Base-by-base conservation (phyloP, 129 eudicot genomes). In the Saussurea involucrata region DNA sequence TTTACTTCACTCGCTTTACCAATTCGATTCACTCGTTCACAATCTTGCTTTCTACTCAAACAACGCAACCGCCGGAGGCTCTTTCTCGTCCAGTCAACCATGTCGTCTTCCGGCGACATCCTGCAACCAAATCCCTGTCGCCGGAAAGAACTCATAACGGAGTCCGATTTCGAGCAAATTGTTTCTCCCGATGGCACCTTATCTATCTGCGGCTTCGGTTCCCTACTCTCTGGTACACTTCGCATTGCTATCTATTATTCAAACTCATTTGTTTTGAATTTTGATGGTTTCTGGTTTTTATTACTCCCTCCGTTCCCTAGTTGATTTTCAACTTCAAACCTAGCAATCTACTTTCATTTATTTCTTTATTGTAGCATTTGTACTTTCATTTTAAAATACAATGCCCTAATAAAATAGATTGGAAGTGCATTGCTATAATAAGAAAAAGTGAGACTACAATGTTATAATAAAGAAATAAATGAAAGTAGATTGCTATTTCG, bases 121-220 rank as follows among this genome's bases (percentile, higher is more conserved):
- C 68, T 22, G 49, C 37, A 74, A 17, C 18, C 82, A 34, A 65
- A 21, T 5, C 65, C 44, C 36, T 2, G 49, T 60, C 82, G 80
- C 61, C 7, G 24, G 28, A 74, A 61, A 8, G 93, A 94, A 79
- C 97, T 94, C 78, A 69, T 70, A 33, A 76, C 80, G 21, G 90
- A 86, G 53, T 77, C 92, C 66, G 97, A 95, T 86, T 95, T 95
- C 73, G 86, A 88, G 8, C 80, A 21, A 74, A 86, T 92, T 78
- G 88, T 85, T 46, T 83, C 94, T 20, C 86, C 92, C 49, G 88
- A 86, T 58, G 96, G 91, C 36, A 83, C 85, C 34, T 44, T 95
- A 80, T 92, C 97, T 57, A 72, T 95, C 53, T 92, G 95, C 64
- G 99, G 99, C 72, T 95, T 95, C 80, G 97, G 97, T 31, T 95